These are phyloP conservation scores for Blastomyces emzantsi DNA, from an alignment of 2,329 filamentous ascomycete species.

Conservation along the genomic window DNA sequence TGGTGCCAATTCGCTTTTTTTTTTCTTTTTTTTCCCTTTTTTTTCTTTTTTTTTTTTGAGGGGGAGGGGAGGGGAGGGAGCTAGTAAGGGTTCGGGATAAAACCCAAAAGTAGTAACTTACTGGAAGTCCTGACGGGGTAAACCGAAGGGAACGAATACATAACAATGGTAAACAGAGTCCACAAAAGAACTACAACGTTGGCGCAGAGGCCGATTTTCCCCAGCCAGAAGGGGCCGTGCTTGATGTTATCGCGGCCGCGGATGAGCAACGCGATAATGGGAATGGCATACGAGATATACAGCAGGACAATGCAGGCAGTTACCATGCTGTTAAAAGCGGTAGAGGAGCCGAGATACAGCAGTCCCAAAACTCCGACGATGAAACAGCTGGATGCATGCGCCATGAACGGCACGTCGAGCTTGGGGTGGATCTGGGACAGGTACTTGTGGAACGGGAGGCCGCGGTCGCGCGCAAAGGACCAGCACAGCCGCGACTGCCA, in stretches of 20 bases:
- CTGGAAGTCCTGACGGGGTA: slow-evolving; percentile 29
- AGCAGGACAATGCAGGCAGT: slow-evolving; percentile 42
- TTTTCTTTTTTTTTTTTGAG: too few species aligned
- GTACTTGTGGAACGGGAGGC: slow-evolving; percentile 37
- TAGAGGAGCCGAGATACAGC: slow-evolving; percentile 38
- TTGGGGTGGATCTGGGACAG: slow-evolving; percentile 34
- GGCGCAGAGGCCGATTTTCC: slow-evolving; percentile 33
- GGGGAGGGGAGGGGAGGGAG: neutral
- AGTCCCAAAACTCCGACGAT: slow-evolving; percentile 41
- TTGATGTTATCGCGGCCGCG: slow-evolving; percentile 38
- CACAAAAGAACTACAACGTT: slow-evolving; percentile 40
- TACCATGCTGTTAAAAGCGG: slow-evolving; percentile 37
- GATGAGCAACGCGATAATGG: slow-evolving; percentile 39
- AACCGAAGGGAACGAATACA: slow-evolving; percentile 37
- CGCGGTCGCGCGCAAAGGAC: slow-evolving; percentile 46
- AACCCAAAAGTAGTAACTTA: slow-evolving; percentile 20
- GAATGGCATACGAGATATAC: slow-evolving; percentile 41
- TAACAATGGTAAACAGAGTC: slow-evolving; percentile 42
- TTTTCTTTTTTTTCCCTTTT: too few species aligned
- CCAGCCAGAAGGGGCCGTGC: slow-evolving; percentile 43
- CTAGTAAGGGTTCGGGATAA: neutral
- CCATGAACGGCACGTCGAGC: slow-evolving; percentile 39
- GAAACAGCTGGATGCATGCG: slow-evolving; percentile 36
- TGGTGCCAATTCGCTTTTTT: too few species aligned
- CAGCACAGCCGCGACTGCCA: slow-evolving; percentile 45